These are phyloP conservation scores for Pleurostoma richardsiae DNA, from an alignment of 2,329 filamentous ascomycete genomes.

Conservation along the genomic window DNA sequence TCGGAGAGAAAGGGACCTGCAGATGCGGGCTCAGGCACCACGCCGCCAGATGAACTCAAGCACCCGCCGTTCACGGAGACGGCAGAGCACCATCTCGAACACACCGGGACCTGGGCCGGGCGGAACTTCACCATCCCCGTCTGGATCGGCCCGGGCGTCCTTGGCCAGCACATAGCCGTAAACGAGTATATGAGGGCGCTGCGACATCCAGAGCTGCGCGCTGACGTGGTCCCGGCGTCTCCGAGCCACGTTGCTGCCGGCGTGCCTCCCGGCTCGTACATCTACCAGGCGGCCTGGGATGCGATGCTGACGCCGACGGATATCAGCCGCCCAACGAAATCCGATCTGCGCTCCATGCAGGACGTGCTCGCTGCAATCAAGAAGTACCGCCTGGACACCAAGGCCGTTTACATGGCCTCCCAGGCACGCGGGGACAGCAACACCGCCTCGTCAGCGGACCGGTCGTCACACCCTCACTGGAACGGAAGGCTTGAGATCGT, in stretches of 20 bases:
- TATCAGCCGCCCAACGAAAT: slow-evolving; percentile 19
- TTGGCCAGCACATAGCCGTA: slow-evolving; percentile 29
- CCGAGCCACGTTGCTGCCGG: slow-evolving; percentile 45
- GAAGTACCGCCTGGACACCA: slow-evolving; percentile 27
- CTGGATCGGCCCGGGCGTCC: slow-evolving; percentile 40
- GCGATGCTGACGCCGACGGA: slow-evolving; percentile 33
- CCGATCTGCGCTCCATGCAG: slow-evolving; percentile 29
- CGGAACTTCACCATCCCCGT: slow-evolving; percentile 26
- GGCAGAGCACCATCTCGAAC: slow-evolving; percentile 13
- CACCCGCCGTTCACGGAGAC: slow-evolving; percentile 1
- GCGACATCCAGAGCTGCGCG: slow-evolving; percentile 25
- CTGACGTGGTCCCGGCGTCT: slow-evolving; percentile 36
- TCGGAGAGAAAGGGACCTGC: too few species aligned
- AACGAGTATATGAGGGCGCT: slow-evolving; percentile 43
- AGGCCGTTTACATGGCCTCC: slow-evolving; percentile 18
- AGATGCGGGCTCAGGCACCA: too few species aligned
- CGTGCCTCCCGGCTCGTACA: slow-evolving; percentile 34
- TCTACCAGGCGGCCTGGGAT: slow-evolving; percentile 50
- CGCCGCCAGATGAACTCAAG: not conserved
- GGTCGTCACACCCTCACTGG: slow-evolving; percentile 28
- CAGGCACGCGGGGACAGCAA: slow-evolving; percentile 5
- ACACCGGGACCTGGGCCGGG: slow-evolving; percentile 19
- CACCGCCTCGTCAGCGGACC: slow-evolving; percentile 7
- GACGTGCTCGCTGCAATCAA: slow-evolving; percentile 38
- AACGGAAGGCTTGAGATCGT: slow-evolving; percentile 29